Conservation (phyloP, 164 flowering plant species). For the Amborella trichopoda region DNA sequence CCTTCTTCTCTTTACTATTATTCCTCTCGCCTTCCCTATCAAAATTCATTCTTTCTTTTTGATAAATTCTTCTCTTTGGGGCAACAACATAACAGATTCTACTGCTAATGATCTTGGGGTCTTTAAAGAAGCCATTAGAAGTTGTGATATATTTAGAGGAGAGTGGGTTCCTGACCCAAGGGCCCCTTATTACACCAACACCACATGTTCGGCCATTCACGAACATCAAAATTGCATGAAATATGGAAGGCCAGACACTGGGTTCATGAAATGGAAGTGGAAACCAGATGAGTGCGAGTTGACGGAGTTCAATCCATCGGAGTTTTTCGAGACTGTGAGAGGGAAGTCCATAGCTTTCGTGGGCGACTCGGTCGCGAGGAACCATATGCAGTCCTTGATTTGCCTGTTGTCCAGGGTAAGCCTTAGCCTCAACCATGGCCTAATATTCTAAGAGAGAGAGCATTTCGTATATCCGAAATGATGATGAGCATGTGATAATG, state of each 20-base stretch:
- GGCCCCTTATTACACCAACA: constrained; percentile 56
- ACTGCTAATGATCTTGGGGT: too few relatives aligned
- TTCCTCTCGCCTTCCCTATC: too few relatives aligned
- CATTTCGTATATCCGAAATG: too few relatives aligned
- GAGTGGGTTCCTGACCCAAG: constrained; percentile 56
- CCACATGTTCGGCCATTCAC: constrained; percentile 61
- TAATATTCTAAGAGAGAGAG: too few relatives aligned
- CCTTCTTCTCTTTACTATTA: too few relatives aligned
- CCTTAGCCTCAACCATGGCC: neutral
- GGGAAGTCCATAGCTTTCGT: constrained; percentile 64
- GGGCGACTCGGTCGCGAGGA: constrained; percentile 70
- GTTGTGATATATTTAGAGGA: constrained; percentile 52
- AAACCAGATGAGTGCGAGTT: constrained; percentile 63
- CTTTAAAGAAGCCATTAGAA: neutral
- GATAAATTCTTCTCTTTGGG: too few relatives aligned
- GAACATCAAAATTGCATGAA: constrained; percentile 74
- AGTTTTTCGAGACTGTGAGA: constrained; percentile 42
- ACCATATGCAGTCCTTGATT: constrained; percentile 75
- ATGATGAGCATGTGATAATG: too few relatives aligned
- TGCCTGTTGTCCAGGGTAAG: constrained; percentile 69
- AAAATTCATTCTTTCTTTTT: too few relatives aligned
- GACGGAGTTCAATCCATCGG: constrained; percentile 41
- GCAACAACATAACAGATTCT: too few relatives aligned
- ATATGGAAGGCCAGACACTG: constrained; percentile 52
- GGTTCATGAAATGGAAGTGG: constrained; percentile 75